Base-by-base conservation (phyloP, 768 basidiomycete species). In the Gautieria morchelliformis region DNA sequence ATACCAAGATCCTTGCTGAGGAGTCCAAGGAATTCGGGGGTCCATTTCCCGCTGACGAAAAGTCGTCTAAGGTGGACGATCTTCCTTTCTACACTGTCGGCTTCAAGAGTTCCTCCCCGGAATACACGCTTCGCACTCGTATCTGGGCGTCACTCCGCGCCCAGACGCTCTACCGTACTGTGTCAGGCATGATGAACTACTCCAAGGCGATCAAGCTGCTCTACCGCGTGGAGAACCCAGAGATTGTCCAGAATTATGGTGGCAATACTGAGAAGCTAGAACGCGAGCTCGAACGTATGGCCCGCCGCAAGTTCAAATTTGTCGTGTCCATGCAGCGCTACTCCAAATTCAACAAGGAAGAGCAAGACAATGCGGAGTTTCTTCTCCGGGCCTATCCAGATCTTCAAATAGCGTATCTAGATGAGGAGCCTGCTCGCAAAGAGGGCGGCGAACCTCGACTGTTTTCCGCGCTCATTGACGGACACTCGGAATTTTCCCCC, bases 131-230 rank as follows among this genome's bases (percentile, higher is more conserved):
- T 47, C 92, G 96, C 61, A 98, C 95, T 0, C 91, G 96, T 71
- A 99, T 99, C 63, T 98, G 96, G 96, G 95, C 96, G 2, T 97
- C 94, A 2, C 80, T 99, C 27, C 91, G 96, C 54, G 94, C 94
- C 5, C 96, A 99, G 73, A 99, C 96, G 0, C 82, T 99, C 33
- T 99, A 99, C 71, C 87, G 96, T 61, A 99, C 96, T 11, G 93
- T 98, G 19, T 98, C 96, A 5, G 96, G 96, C 60, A 97, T 99
- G 92, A 98, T 99, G 96, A 98, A 99, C 75, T 99, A 99, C 74
- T 89, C 93, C 66, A 99, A 99, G 74, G 96, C 96, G 24, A 95
- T 99, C 84, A 99, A 99, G 71, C 80, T 99, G 39, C 81, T 98
- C 19, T 98, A 98, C 71, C 90, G 96, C 37, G 95, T 99, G 60